These are phyloP conservation scores for Ustilago cynodontis DNA, from an alignment of 1,284 basidiomycete species.

Conservation along the genomic window DNA sequence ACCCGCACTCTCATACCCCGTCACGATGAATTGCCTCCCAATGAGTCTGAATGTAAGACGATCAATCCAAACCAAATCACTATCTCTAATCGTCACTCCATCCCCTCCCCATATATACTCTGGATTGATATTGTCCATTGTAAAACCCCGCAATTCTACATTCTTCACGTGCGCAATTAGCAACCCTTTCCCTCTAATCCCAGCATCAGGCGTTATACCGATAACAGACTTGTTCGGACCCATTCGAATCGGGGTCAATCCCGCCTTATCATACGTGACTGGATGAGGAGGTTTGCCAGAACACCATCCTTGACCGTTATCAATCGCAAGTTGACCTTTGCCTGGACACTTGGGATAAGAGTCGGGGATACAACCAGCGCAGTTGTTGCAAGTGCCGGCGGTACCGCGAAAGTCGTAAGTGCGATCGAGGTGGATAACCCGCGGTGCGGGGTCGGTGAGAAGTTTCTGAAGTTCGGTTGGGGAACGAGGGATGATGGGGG, in stretches of 20 bases:
- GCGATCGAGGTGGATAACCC: conserved; percentile 69
- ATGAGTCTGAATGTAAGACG: conserved; percentile 52
- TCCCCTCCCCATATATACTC: conserved; percentile 59
- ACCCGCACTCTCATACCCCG: conserved; percentile 18
- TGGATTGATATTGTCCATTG: conserved; percentile 55
- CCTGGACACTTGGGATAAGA: conserved; percentile 63
- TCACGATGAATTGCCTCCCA: conserved; percentile 49
- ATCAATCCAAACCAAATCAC: conserved; percentile 60
- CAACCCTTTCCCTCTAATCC: conserved; percentile 63
- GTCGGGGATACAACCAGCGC: conserved; percentile 51
- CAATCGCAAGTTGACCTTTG: conserved; percentile 69
- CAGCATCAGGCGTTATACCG: conserved; percentile 61
- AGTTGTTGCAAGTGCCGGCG: conserved; percentile 59
- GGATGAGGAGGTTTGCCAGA: conserved; percentile 29
- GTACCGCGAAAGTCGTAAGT: conserved; percentile 69
- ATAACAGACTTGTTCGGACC: conserved; percentile 30
- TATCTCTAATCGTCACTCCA: conserved; percentile 47
- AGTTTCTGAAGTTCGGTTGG: conserved; percentile 66
- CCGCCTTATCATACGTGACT: conserved; percentile 60
- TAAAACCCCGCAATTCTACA: conserved; percentile 70
- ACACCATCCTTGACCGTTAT: conserved; percentile 68
- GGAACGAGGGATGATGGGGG: conserved; percentile 66
- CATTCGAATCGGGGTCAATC: conserved; percentile 16
- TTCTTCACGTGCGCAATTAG: conserved; percentile 49
- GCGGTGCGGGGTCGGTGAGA: conserved; percentile 66